These are phyloP conservation scores for Casuarina glauca DNA, from an alignment of 306 rosid genomes.

Conservation along the genomic window DNA sequence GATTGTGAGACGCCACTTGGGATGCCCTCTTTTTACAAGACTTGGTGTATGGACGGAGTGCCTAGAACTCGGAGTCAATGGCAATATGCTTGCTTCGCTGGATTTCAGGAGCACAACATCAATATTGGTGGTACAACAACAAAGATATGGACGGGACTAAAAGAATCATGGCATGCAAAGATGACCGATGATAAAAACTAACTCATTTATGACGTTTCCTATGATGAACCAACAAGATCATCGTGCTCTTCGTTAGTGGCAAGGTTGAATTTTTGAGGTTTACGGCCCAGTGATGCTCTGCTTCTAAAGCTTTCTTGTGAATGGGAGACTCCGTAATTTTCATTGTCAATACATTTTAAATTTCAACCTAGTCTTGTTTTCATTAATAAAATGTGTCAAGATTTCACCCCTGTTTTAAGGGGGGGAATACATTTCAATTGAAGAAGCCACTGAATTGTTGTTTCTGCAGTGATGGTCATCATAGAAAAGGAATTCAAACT, in stretches of 20 bases:
- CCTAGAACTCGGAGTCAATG: constrained; percentile 58
- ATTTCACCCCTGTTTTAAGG: too few species aligned
- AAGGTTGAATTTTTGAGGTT: not conserved
- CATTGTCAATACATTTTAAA: too few species aligned
- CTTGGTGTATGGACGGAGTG: constrained; percentile 66
- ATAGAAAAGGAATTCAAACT: not conserved
- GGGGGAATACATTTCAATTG: too few species aligned
- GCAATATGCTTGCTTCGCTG: constrained; percentile 64
- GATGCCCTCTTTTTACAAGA: constrained; percentile 37
- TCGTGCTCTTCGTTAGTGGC: constrained; percentile 46
- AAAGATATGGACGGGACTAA: constrained; percentile 44
- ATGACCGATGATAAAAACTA: constrained; percentile 24
- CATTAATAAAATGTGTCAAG: too few species aligned
- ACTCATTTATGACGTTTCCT: constrained; percentile 26
- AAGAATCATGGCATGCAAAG: not conserved
- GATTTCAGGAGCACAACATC: constrained; percentile 55
- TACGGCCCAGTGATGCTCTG: too few species aligned
- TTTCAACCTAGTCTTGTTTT: too few species aligned
- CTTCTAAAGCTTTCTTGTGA: too few species aligned
- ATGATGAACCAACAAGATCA: constrained; percentile 7
- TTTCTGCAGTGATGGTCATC: too few species aligned
- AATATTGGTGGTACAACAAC: constrained; percentile 66
- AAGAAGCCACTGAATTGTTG: too few species aligned
- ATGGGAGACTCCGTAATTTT: too few species aligned
- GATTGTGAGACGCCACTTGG: constrained; percentile 55